These are phyloP conservation scores for Capronia americana DNA, from an alignment of 2,329 filamentous ascomycete species.

Conservation along the genomic window DNA sequence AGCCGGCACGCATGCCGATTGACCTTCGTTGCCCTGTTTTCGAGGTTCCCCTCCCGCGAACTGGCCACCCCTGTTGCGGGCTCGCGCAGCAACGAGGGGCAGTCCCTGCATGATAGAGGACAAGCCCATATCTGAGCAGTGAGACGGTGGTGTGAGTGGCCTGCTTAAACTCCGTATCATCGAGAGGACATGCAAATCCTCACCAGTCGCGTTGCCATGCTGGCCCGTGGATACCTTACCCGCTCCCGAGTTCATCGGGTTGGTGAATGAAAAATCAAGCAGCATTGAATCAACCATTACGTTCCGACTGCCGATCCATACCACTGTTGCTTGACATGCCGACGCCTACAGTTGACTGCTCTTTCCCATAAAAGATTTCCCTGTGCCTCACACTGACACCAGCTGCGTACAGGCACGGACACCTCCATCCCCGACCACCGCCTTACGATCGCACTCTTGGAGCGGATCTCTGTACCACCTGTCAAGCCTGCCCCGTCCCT, in stretches of 20 bases:
- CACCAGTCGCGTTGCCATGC: conserved; percentile 4
- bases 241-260: conserved; percentile 5
- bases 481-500: conserved; percentile 11
- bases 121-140: not conserved
- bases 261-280: conserved; percentile 10
- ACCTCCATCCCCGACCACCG: conserved; percentile 6
- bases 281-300: conserved; percentile 7
- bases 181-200: not conserved
- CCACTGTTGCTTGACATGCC: not conserved
- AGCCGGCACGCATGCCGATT: conserved; percentile 1
- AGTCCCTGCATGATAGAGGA: conserved; percentile 8
- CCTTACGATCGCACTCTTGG: conserved; percentile 2
- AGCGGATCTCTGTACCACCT: conserved; percentile 22
- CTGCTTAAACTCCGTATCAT: conserved; percentile 1
- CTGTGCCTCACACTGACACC: not conserved
- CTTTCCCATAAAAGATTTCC: conserved; percentile 8
- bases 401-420: not conserved
- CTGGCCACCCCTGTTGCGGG: not conserved
- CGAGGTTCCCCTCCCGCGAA: not conserved
- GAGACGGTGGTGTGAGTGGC: not conserved
- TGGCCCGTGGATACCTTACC: conserved; percentile 16
- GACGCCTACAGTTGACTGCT: not conserved
- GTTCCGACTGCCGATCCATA: conserved; percentile 21
- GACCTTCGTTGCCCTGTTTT: conserved; percentile 1
- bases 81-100: not conserved